Conservation (phyloP, 2,329 filamentous ascomycete genomes). For the Graphium sp. region DNA sequence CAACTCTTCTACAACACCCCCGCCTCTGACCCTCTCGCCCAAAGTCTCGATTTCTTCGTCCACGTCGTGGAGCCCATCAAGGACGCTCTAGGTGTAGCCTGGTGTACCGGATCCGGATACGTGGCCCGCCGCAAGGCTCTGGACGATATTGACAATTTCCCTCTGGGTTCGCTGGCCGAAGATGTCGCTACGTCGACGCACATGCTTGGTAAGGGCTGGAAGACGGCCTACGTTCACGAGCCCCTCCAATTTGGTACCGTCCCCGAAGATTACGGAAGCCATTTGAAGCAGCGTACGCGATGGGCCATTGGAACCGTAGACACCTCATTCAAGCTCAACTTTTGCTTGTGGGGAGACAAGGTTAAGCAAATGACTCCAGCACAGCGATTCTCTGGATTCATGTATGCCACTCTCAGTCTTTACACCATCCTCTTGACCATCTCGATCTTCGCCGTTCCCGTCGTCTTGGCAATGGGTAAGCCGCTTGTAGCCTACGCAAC, state of each 20-base stretch:
- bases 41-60: slow-evolving; percentile 41
- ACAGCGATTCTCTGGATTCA: slow-evolving; percentile 40
- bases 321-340: slow-evolving; percentile 41
- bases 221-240: slow-evolving; percentile 42
- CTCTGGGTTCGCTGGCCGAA: slow-evolving; percentile 40
- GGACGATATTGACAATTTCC: slow-evolving; percentile 44
- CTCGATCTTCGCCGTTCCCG: slow-evolving; percentile 39
- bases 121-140: slow-evolving; percentile 40
- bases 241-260: slow-evolving; percentile 42
- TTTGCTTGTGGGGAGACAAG: slow-evolving; percentile 36
- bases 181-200: slow-evolving; percentile 42
- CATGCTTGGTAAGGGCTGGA: slow-evolving; percentile 44
- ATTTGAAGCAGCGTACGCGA: slow-evolving; percentile 38
- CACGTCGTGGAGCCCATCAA: slow-evolving; percentile 33
- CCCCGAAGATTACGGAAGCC: slow-evolving; percentile 35
- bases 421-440: slow-evolving; percentile 37
- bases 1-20: slow-evolving; percentile 50
- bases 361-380: slow-evolving; percentile 35
- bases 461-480: slow-evolving; percentile 39
- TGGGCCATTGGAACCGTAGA: slow-evolving; percentile 41
- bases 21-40: slow-evolving; percentile 36
- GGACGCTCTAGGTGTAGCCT: slow-evolving; percentile 35
- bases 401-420: slow-evolving; percentile 36
- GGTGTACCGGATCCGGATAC: slow-evolving; percentile 49
- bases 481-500: slow-evolving; percentile 38